Evolutionary conservation across 345 rosid genomes (phyloP).

Genomic region (sweet orange (Citrus sinensis)): DVS_A1.0 CM039162.1:32672501-32673000

Average conservation of each 20-base stretch:
- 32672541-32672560: slow-evolving; percentile 87
- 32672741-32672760: slow-evolving; percentile 52
- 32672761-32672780: slow-evolving; percentile 55
- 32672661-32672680: neutral
- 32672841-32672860: neutral
- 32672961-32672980: neutral
- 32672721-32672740: slow-evolving; percentile 59
- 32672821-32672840: slow-evolving; percentile 32
- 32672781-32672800: slow-evolving; percentile 52
- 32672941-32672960: neutral
- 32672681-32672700: neutral
- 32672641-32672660: neutral
- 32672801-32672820: slow-evolving; percentile 77
- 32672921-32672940: neutral
- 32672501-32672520: slow-evolving; percentile 57
- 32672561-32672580: slow-evolving; percentile 50
- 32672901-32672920: neutral
- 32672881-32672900: neutral
- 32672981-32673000: neutral
- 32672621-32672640: neutral
- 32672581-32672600: neutral
- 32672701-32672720: slow-evolving; percentile 40
- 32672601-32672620: neutral
- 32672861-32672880: slow-evolving; percentile 30
- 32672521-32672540: slow-evolving; percentile 63